These are phyloP conservation scores for Colletotrichum phormii DNA, from an alignment of 2,329 filamentous ascomycete genomes.

Conservation along the genomic window DNA sequence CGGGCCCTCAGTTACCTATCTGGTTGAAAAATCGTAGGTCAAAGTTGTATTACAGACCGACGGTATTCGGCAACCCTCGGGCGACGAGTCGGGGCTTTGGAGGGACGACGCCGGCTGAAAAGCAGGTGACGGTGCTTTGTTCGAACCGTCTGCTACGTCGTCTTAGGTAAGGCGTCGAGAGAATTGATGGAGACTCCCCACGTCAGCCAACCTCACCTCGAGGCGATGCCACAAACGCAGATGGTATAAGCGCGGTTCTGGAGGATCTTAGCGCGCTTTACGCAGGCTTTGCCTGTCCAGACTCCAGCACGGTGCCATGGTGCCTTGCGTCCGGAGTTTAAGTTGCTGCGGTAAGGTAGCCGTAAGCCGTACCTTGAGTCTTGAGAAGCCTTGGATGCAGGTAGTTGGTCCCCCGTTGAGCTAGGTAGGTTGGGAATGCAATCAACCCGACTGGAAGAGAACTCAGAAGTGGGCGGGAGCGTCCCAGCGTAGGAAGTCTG, in stretches of 20 bases:
- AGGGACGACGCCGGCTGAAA: not conserved
- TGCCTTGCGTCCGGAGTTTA: conserved; percentile 9
- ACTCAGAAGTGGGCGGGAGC: conserved; percentile 8
- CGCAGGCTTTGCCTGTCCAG: conserved; percentile 10
- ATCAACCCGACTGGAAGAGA: conserved; percentile 34
- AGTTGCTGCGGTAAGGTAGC: conserved; percentile 10
- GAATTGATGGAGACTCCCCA: not conserved
- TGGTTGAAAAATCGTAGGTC: not conserved
- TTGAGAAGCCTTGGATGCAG: not conserved
- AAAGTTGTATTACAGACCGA: not conserved
- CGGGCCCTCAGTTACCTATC: conserved; percentile 1
- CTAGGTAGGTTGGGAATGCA: conserved; percentile 19
- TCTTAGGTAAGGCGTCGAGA: conserved; percentile 16
- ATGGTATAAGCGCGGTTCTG: conserved; percentile 15
- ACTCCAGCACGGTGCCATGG: not conserved
- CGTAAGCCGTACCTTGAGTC: conserved; percentile 6
- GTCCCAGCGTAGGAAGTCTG: not conserved
- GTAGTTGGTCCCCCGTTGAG: not conserved
- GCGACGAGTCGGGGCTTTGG: conserved; percentile 8
- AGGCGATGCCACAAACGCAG: not conserved
- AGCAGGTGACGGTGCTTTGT: not conserved
- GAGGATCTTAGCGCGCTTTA: conserved; percentile 18
- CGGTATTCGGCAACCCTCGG: conserved; percentile 12
- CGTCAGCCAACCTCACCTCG: not conserved
- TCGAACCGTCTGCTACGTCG: not conserved